Conservation (phyloP, 1,284 basidiomycete genomes). For the Takashimella koratensis region DNA sequence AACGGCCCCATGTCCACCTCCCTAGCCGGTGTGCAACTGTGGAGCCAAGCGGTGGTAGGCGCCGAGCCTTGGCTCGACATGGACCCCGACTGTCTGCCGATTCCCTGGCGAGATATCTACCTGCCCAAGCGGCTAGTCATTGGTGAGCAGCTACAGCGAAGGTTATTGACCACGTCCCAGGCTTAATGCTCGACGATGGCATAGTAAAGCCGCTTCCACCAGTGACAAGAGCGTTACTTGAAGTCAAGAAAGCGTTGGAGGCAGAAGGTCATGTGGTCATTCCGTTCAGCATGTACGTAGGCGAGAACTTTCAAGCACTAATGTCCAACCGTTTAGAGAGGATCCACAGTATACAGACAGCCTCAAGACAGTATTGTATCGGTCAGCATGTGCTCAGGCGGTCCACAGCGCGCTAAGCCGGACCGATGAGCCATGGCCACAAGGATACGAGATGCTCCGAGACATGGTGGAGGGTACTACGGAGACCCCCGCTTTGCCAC, state of each 20-base stretch:
- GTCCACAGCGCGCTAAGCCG: not conserved
- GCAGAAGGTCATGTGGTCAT: constrained; percentile 60
- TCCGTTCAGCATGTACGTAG: not conserved
- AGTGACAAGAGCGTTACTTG: constrained; percentile 60
- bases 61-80: constrained; percentile 59
- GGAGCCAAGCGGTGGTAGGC: constrained; percentile 53
- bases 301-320: too few relatives aligned
- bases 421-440: constrained; percentile 16
- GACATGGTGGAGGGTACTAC: constrained; percentile 3
- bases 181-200: constrained; percentile 55
- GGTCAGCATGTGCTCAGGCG: not conserved
- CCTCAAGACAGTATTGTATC: not conserved
- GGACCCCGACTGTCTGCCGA: constrained; percentile 61
- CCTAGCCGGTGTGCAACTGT: constrained; percentile 58
- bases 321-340: too few relatives aligned
- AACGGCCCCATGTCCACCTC: constrained; percentile 63
- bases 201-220: constrained; percentile 63
- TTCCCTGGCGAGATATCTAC: constrained; percentile 60
- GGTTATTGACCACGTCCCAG: too few relatives aligned
- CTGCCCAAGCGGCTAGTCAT: constrained; percentile 57
- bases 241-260: constrained; percentile 57
- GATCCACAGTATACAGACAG: not conserved
- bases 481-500: not conserved
- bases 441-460: constrained; percentile 5
- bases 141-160: constrained; percentile 10